Evolutionary conservation across 1,139 yeast species (phyloP).

Genomic region (Casaregolazyma suthepensis): DNA sequence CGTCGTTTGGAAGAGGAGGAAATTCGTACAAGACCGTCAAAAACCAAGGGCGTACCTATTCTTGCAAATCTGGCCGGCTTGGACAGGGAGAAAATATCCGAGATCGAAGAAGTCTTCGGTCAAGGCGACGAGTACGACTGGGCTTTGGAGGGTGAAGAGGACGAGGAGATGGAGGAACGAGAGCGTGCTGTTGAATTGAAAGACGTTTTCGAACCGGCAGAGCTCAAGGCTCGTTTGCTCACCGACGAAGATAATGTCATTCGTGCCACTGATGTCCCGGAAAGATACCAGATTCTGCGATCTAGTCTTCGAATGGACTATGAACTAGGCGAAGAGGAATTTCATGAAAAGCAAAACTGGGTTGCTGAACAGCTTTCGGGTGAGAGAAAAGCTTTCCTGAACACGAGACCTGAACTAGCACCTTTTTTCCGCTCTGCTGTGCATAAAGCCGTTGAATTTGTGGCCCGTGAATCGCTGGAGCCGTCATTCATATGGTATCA

Average conservation of each 20-base stretch:
- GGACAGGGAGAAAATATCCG: constrained; percentile 89
- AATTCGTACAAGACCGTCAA: constrained; percentile 24
- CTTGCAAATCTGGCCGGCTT: constrained; percentile 67
- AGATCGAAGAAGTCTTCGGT: constrained; percentile 91
- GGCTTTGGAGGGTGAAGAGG: constrained; percentile 69
- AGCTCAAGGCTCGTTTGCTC: constrained; percentile 79
- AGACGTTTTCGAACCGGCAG: constrained; percentile 93
- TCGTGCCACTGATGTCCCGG: constrained; percentile 85
- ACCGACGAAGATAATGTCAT: constrained; percentile 90
- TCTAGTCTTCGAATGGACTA: constrained; percentile 52
- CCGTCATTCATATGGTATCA: constrained; percentile 97
- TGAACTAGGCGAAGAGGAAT: constrained; percentile 58
- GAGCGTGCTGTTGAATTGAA: constrained; percentile 53
- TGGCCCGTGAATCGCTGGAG: constrained; percentile 73
- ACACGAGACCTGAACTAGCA: constrained; percentile 39
- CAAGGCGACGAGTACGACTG: constrained; percentile 97
- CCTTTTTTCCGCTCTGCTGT: constrained; percentile 67
- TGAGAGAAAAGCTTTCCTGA: constrained; percentile 21
- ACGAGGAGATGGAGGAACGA: constrained; percentile 37
- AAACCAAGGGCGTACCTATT: constrained; percentile 26
- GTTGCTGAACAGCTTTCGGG: constrained; percentile 41
- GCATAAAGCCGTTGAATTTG: constrained; percentile 68
- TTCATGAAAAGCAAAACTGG: constrained; percentile 73
- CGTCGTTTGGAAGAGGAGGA: constrained; percentile 34
- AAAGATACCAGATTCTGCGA: constrained; percentile 78